phyloP scores from a whole-genome alignment of 2,329 filamentous ascomycete genomes.

The Rugonectria rugulosa region DNA sequence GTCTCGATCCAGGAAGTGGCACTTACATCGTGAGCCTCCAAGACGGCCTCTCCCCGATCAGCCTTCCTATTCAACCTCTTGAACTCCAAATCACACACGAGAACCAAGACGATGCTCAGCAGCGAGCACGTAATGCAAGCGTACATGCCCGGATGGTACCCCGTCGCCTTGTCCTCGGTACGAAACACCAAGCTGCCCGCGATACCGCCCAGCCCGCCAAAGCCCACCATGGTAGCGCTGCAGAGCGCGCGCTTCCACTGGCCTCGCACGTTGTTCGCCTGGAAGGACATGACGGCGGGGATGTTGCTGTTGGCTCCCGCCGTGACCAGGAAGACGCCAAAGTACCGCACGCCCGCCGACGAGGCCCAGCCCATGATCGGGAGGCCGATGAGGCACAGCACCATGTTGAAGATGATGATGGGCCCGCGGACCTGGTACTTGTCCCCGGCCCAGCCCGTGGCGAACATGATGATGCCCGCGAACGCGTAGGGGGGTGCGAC shows the following conservation, averaged over 20 bases:
- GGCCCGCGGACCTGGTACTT: constrained; percentile 71
- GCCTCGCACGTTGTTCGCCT: constrained; percentile 87
- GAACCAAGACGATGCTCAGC: constrained; percentile 56
- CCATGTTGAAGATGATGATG: constrained; percentile 70
- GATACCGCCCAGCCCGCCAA: constrained; percentile 82
- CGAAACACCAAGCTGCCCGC: constrained; percentile 77
- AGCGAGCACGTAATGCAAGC: constrained; percentile 61
- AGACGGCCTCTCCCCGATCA: constrained; percentile 59
- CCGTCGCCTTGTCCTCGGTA: constrained; percentile 57
- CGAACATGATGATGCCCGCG: constrained; percentile 68
- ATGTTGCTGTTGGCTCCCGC: constrained; percentile 82
- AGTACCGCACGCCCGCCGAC: constrained; percentile 67
- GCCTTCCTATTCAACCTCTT: constrained; percentile 56
- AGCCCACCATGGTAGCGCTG: constrained; percentile 77
- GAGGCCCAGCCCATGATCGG: constrained; percentile 75
- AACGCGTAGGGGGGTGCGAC: constrained; percentile 74
- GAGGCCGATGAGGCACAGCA: constrained; percentile 72
- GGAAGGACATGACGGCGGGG: constrained; percentile 77
- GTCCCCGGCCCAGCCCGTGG: constrained; percentile 70
- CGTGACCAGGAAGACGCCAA: constrained; percentile 78
- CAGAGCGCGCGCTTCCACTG: constrained; percentile 89
- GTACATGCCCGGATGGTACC: constrained; percentile 63
- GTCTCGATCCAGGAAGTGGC: neutral
- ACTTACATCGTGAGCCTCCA: constrained; percentile 60
- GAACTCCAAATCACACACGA: constrained; percentile 50